Evolutionary conservation across 176 grass and related monocot species (phyloP).

Genomic region (Paspalum vaginatum): DNA sequence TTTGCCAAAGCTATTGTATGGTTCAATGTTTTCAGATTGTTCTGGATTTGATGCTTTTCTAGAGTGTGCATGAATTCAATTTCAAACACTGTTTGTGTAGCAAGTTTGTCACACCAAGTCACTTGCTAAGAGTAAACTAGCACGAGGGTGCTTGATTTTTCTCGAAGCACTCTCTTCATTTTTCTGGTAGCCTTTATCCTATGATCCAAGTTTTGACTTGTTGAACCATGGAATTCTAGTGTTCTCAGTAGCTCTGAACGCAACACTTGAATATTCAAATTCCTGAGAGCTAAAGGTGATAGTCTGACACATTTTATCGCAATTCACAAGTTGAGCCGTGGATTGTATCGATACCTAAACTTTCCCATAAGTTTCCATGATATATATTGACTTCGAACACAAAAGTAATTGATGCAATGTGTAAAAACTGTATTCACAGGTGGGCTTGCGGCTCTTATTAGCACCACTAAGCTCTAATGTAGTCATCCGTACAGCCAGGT

Average conservation of each 20-base stretch:
- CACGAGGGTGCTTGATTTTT: not conserved
- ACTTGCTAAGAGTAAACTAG: not conserved
- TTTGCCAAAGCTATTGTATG: not conserved
- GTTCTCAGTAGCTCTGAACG: slow-evolving; percentile 12
- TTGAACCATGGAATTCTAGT: not conserved
- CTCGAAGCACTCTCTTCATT: not conserved
- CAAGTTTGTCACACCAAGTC: not conserved
- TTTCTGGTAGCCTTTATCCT: not conserved
- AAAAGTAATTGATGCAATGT: slow-evolving; percentile 15
- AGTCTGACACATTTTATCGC: too few species aligned
- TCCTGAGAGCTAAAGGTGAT: not conserved
- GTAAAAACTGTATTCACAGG: slow-evolving; percentile 28
- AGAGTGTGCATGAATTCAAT: not conserved
- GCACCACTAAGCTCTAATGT: slow-evolving; percentile 51
- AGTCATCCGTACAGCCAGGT: slow-evolving; percentile 59
- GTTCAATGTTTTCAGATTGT: slow-evolving; percentile 16
- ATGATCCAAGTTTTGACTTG: not conserved
- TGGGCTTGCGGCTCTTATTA: slow-evolving; percentile 58
- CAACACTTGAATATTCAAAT: not conserved
- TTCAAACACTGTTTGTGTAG: not conserved
- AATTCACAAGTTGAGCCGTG: not conserved
- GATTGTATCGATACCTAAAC: slow-evolving; percentile 14
- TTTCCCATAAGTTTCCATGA: not conserved
- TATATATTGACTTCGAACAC: slow-evolving; percentile 27
- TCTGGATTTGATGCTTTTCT: not conserved